phyloP scores from a whole-genome alignment of 2,329 filamentous ascomycete genomes.

The Fusarium succisae region DNA sequence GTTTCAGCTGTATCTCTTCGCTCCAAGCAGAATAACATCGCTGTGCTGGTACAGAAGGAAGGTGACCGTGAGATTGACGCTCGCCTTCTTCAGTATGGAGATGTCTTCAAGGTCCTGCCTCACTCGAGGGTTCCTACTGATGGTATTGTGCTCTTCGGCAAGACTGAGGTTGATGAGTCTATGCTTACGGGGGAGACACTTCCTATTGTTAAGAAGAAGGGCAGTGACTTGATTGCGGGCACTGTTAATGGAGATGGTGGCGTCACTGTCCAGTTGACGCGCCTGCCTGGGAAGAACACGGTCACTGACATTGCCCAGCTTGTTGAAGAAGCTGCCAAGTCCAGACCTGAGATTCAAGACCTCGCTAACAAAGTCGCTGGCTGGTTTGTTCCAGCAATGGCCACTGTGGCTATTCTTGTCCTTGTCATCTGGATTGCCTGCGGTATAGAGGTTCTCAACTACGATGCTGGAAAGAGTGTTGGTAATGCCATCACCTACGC shows the following conservation, averaged over 20 bases:
- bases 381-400: slow-evolving; percentile 67
- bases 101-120: slow-evolving; percentile 61
- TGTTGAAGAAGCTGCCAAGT: slow-evolving; percentile 68
- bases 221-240: background rate
- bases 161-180: slow-evolving; percentile 69
- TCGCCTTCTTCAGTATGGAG: slow-evolving; percentile 66
- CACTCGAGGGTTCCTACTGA: slow-evolving; percentile 66
- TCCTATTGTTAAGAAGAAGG: background rate
- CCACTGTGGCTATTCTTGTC: slow-evolving; percentile 57
- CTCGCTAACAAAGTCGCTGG: slow-evolving; percentile 66
- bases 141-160: slow-evolving; percentile 62
- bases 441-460: slow-evolving; percentile 49
- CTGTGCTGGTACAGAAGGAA: slow-evolving; percentile 53
- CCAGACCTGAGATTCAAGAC: slow-evolving; percentile 66
- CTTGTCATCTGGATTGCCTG: slow-evolving; percentile 34
- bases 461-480: slow-evolving; percentile 37
- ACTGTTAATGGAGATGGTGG: slow-evolving; percentile 53
- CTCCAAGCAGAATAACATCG: slow-evolving; percentile 58
- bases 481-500: slow-evolving; percentile 49
- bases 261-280: slow-evolving; percentile 59
- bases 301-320: slow-evolving; percentile 67
- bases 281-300: slow-evolving; percentile 65
- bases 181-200: slow-evolving; percentile 55
- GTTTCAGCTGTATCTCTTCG: slow-evolving; percentile 50
- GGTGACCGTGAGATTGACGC: slow-evolving; percentile 59